Conservation (phyloP, 129 eudicot species). For the Helichrysum umbraculigerum region DNA sequence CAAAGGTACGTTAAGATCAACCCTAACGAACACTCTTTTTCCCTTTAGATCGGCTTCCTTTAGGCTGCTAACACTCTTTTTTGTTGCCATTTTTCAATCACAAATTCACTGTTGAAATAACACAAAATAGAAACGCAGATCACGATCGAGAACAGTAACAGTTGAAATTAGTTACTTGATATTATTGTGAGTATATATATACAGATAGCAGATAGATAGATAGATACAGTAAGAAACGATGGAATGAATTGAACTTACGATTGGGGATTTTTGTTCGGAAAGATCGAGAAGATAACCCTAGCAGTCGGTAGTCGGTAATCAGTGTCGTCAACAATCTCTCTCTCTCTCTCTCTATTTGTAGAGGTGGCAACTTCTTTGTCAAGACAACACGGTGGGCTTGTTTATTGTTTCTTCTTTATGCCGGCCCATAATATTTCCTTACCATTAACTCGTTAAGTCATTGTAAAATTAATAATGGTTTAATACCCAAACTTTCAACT, state of each 20-base stretch:
- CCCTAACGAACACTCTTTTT: conserved; percentile 65
- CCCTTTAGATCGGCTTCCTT: conserved; percentile 72
- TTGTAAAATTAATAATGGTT: too few relatives aligned
- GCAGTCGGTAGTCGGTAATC: background rate
- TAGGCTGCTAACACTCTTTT: conserved; percentile 70
- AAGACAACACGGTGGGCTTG: conserved; percentile 24
- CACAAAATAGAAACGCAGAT: background rate
- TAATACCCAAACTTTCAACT: too few relatives aligned
- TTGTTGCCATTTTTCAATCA: conserved; percentile 58
- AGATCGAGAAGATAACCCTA: background rate
- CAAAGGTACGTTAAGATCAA: conserved; percentile 64
- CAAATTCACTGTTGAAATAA: background rate
- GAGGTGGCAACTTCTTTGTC: conserved; percentile 12
- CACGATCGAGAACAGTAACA: conserved; percentile 7
- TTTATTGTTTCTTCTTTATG: conserved; percentile 1
- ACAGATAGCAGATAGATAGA: background rate
- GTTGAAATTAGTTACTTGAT: background rate
- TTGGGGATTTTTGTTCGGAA: background rate
- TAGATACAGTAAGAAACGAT: background rate
- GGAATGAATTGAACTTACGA: conserved; percentile 8
- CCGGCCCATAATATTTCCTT: conserved; percentile 13
- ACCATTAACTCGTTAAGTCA: background rate
- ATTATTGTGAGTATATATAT: background rate
- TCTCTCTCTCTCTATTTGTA: background rate
- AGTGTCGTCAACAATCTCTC: background rate